phyloP scores from a whole-genome alignment of 805 yeast species.

The Myxozyma monticola region DNA sequence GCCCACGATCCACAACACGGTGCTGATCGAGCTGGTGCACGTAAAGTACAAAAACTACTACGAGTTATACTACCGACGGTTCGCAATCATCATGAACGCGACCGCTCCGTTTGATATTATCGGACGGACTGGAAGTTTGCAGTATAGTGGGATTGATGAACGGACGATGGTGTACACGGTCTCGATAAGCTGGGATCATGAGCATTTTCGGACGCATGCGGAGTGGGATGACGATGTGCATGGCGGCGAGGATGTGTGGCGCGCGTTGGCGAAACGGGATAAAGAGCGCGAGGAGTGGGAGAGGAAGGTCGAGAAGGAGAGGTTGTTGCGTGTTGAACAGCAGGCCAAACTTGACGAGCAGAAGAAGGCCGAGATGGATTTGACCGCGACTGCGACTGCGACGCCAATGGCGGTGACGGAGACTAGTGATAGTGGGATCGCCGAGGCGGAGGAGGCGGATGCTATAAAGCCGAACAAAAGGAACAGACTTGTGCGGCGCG shows the following conservation, averaged over 20 bases:
- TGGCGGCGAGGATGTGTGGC: constrained; percentile 11
- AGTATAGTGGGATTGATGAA: constrained; percentile 18
- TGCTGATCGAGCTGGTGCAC: constrained; percentile 16
- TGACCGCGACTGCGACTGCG: too few species aligned
- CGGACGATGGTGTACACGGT: constrained; percentile 20
- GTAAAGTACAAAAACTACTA: constrained; percentile 11
- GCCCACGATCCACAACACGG: constrained; percentile 24
- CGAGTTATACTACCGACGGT: constrained; percentile 15
- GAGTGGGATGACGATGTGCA: constrained; percentile 15
- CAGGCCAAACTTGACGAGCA: too few species aligned
- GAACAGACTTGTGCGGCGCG: too few species aligned
- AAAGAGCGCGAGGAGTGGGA: neutral
- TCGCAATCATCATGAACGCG: constrained; percentile 17
- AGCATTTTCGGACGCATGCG: constrained; percentile 6
- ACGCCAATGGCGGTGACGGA: too few species aligned
- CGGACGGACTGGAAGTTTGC: constrained; percentile 16
- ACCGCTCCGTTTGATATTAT: constrained; percentile 24
- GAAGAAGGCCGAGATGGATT: too few species aligned
- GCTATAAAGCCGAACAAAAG: too few species aligned
- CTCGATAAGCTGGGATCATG: constrained; percentile 17
- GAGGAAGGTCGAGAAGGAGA: too few species aligned
- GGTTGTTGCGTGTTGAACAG: too few species aligned
- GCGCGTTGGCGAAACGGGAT: neutral
- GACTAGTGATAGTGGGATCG: too few species aligned
- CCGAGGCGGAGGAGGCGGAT: too few species aligned